Evolutionary conservation across 1,284 basidiomycete genomes (phyloP), one percentile per base, ranked within the genome.

Genomic region (Tremellales sp.): DNA sequence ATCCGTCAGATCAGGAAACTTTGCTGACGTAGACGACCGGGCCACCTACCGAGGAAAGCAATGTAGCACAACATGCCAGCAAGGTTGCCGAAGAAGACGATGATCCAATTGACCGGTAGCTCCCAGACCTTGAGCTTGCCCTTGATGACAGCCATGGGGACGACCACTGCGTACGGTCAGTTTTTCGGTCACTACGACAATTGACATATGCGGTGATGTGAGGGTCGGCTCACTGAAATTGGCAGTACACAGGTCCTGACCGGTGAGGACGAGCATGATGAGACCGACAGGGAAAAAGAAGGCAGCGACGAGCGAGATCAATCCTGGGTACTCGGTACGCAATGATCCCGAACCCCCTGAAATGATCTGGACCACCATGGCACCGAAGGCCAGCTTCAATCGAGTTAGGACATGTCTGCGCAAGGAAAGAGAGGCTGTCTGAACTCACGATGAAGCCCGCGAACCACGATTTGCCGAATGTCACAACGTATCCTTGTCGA

Each of bases 1-100:
- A n/a, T 6, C 17, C 10, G 40, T 41, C 6, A 48, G 46, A 12
- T 23, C 7, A 26, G n/a, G n/a, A n/a, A n/a, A n/a, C n/a, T n/a
- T n/a, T n/a, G n/a, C n/a, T n/a, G n/a, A 5, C 3, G 8, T 21
- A 24, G 17, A 31, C 4, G 5, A 40, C 10, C 22, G 24, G 13
- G 22, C 21, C 6, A 45, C 46, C 49, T 17, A 49, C 53, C 62
- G 27, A 63, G 53, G 49, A 73, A 61, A 1, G 59, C 69, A n/a
- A 65, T 62, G 49, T 58, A 71, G 29, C 65, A 58, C 13, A 74
- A 55, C 0, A 63, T 57, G 12, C 72, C 72, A 23, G 62, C 56
- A 22, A 74, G 61, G 52, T 73, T 74, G 3, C 69, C 72, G 43
- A 70, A 54, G 51, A 74, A 72, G 36, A 67, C 66, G 41, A 73